phyloP scores from a whole-genome alignment of 495 filamentous ascomycete genomes.

The Penicillium arizonense region DNA sequence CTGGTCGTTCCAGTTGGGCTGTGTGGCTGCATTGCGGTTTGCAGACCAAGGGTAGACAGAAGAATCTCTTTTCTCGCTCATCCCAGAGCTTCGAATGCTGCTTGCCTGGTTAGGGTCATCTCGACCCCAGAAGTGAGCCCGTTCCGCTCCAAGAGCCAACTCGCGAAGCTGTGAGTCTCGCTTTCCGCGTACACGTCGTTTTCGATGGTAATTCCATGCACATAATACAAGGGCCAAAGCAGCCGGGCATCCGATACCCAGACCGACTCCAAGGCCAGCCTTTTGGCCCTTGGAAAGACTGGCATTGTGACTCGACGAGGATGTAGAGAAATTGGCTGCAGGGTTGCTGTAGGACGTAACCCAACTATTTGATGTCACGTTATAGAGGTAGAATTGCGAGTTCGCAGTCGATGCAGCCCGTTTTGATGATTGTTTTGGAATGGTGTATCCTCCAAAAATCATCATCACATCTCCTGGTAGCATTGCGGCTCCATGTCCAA shows the following conservation, averaged over 20 bases:
- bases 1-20: slow-evolving; percentile 28
- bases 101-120: slow-evolving; percentile 35
- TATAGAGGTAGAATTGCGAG: slow-evolving; percentile 65
- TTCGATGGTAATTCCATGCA: slow-evolving; percentile 58
- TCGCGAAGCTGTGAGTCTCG: slow-evolving; percentile 55
- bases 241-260: slow-evolving; percentile 64
- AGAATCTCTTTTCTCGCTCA: slow-evolving; percentile 22
- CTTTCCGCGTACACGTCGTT: slow-evolving; percentile 41
- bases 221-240: slow-evolving; percentile 48
- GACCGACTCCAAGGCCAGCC: slow-evolving; percentile 69
- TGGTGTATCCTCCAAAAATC: slow-evolving; percentile 77
- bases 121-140: slow-evolving; percentile 40
- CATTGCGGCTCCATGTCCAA: slow-evolving; percentile 82
- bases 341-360: slow-evolving; percentile 65
- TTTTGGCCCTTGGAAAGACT: slow-evolving; percentile 45
- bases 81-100: slow-evolving; percentile 34
- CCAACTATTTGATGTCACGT: slow-evolving; percentile 75
- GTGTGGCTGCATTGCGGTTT: slow-evolving; percentile 27
- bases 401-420: slow-evolving; percentile 37
- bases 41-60: slow-evolving; percentile 38
- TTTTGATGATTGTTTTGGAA: slow-evolving; percentile 50
- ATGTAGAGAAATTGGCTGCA: not conserved
- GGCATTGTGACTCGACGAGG: not conserved
- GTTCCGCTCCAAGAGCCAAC: slow-evolving; percentile 49
- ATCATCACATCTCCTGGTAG: slow-evolving; percentile 88